A percentile compares a stretch with the other conserved stretches of the same genome.
Conservation (phyloP, 352 stramenopile species). For the Saprolegnia parasitica region DNA sequence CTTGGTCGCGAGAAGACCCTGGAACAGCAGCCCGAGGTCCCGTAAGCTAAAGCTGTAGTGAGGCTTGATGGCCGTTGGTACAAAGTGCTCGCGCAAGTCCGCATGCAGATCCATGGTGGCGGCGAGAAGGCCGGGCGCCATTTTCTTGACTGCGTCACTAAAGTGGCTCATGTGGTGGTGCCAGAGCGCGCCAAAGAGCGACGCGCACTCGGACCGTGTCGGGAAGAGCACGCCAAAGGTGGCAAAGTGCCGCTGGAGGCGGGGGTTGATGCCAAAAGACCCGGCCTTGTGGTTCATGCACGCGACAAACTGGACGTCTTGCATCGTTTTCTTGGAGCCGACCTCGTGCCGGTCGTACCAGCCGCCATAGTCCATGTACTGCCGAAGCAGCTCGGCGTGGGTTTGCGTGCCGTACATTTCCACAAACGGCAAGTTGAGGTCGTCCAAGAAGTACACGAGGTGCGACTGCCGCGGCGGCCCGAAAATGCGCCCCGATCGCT, state of each 20-base stretch:
- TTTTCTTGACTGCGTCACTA: constrained; percentile 72
- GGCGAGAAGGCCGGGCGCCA: constrained; percentile 54
- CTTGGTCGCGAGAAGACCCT: constrained; percentile 67
- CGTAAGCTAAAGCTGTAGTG: constrained; percentile 92
- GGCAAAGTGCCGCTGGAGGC: constrained; percentile 86
- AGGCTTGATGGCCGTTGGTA: constrained; percentile 88
- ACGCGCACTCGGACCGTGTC: constrained; percentile 50
- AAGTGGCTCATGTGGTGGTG: constrained; percentile 64
- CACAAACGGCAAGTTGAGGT: constrained; percentile 86
- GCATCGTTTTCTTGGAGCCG: constrained; percentile 79
- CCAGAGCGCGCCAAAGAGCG: constrained; percentile 67
- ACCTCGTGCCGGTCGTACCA: constrained; percentile 90
- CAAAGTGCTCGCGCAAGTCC: constrained; percentile 68
- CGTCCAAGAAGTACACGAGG: constrained; percentile 87
- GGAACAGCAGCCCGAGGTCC: constrained; percentile 83
- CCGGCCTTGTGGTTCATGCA: constrained; percentile 91
- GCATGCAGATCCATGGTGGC: constrained; percentile 81
- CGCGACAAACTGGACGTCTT: constrained; percentile 83
- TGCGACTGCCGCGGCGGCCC: constrained; percentile 72
- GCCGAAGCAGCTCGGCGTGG: constrained; percentile 78
- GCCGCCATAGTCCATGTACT: constrained; percentile 88
- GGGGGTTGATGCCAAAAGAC: constrained; percentile 82
- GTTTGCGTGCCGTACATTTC: constrained; percentile 90
- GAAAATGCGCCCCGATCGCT: constrained; percentile 80
- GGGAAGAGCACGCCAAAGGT: constrained; percentile 71